Base-by-base conservation (phyloP, 164 flowering plant species). In the Berberis thunbergii region DNA sequence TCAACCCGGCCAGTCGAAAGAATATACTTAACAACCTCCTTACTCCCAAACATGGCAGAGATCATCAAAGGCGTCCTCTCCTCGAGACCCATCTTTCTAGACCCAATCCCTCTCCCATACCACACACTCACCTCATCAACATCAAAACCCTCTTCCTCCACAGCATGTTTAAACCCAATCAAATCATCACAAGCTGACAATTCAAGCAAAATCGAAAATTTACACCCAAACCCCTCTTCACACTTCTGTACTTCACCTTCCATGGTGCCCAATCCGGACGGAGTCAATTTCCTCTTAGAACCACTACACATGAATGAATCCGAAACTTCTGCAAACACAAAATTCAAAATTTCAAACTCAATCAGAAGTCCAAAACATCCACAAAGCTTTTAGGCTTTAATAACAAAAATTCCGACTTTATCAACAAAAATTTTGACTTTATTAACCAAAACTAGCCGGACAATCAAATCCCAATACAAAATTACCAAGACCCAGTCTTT, bases 1-100 rank as follows among this genome's bases (percentile, higher is more conserved):
- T 89, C 84, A 54, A 75, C 82, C 55, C 58, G 68, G 4, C 82
- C 80, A 6, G 70, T 62, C 5, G 69, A 76, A 9, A 89, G 57
- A 2, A 90, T 74, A 58, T 77, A 87, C 65, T 82, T 78, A 70
- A 89, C 41, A 2, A 94, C 85, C 53, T 74, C 72, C 8, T 60
- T 41, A 75, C 91, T 91, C 3, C 97, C 97, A 53, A 72, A 94
- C 76, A 78, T 67, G 49, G 96, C 76, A 48, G 98, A 89, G 46
- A 94, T 76, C 91, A 86, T 80, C 38, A 90, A 79, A 3, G 98
- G 92, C 0, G 97, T 88, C 58, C 95, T 75, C 67, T 88, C 83
- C 45, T 87, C 88, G 45, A 74, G 77, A 41, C 86, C 91, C 97
- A 91, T 88, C 80, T 80, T 82, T 60, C 73, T 87, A 1, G 91